These are phyloP conservation scores for Candida smagusa DNA, from an alignment of 1,139 yeast species.

Conservation along the genomic window DNA sequence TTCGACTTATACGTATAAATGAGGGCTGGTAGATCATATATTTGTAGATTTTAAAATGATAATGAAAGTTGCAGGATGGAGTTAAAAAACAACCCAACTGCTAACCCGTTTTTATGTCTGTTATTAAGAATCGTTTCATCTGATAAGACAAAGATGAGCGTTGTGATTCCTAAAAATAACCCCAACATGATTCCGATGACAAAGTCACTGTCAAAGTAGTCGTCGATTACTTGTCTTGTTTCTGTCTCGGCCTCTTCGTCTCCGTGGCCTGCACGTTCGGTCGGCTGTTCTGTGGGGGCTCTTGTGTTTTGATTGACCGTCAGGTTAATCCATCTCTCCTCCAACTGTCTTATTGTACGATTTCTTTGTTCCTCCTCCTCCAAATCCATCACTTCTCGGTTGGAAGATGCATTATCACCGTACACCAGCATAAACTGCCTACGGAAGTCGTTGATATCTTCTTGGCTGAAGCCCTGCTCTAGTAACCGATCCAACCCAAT, in stretches of 20 bases:
- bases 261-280: slow-evolving; percentile 6
- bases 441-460: slow-evolving; percentile 69
- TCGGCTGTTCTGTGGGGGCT: slow-evolving; percentile 6
- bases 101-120: slow-evolving; percentile 58
- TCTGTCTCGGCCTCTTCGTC: slow-evolving; percentile 9
- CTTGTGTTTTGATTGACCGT: slow-evolving; percentile 42
- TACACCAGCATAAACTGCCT: slow-evolving; percentile 71
- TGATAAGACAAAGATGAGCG: slow-evolving; percentile 51
- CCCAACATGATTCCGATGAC: slow-evolving; percentile 65
- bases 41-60: slow-evolving; percentile 6
- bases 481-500: slow-evolving; percentile 83
- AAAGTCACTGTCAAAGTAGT: slow-evolving; percentile 44
- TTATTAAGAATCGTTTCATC: slow-evolving; percentile 58
- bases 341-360: slow-evolving; percentile 56
- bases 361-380: slow-evolving; percentile 41
- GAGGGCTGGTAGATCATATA: slow-evolving; percentile 57
- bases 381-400: slow-evolving; percentile 31
- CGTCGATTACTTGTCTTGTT: slow-evolving; percentile 23
- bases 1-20: slow-evolving; percentile 19
- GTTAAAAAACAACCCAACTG: slow-evolving; percentile 60
- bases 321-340: slow-evolving; percentile 89
- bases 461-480: slow-evolving; percentile 77
- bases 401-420: slow-evolving; percentile 9
- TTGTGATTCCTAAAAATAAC: slow-evolving; percentile 59
- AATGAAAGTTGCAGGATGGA: neutral